Base-by-base conservation (phyloP, 2,329 filamentous ascomycete genomes). In the Pleurostoma richardsiae region DNA sequence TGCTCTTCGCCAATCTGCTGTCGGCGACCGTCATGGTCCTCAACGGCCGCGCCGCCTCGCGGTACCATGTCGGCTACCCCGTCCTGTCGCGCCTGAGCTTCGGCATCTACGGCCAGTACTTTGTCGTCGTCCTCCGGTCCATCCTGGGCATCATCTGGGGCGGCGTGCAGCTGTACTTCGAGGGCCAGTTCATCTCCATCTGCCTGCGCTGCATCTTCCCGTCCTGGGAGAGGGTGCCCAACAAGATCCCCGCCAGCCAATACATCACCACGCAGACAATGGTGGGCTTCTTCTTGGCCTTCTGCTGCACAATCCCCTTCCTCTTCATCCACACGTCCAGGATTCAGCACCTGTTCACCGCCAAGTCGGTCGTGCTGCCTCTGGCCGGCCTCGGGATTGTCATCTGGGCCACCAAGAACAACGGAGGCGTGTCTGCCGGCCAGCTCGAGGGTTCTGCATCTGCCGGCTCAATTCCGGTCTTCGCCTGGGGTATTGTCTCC, bases 61-160 rank as follows among this genome's bases (percentile, higher is more conserved):
- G 53, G 41, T 66, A 68, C 48, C 65, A 68, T 45, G 51, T 67
- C 30, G 65, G 64, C 33, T 65, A 62, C 30, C 64, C 64, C 3
- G 61, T 65, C 10, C 64, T 41, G n/a, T 39, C 27, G n/a, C 44
- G 44, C 26, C 33, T 39, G 6, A 45, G 44, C 44, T 45, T 45
- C 31, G 44, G 44, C 26, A 41, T 45, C 29, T 45, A 40, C 19
- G 44, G 44, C 39, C 29, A 40, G 29, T 45, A 45, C 44, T 45
- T 45, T 41, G 44, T 40, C 10, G 39, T 45, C 10, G 28, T 45
- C 5, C 39, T 40, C 10, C 44, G 44, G 10, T 45, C 36, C 11
- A 40, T 45, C 44, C 36, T 45, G 11, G 44, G 36, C n/a, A 40
- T 40, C 7, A 45, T 45, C 7, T 45, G 44, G 39, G 39, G 39